Evolutionary conservation across 208 protist genomes (phyloP), one percentile per base, ranked within the genome.

Genomic region (Trypanosoma vivax): DNA sequence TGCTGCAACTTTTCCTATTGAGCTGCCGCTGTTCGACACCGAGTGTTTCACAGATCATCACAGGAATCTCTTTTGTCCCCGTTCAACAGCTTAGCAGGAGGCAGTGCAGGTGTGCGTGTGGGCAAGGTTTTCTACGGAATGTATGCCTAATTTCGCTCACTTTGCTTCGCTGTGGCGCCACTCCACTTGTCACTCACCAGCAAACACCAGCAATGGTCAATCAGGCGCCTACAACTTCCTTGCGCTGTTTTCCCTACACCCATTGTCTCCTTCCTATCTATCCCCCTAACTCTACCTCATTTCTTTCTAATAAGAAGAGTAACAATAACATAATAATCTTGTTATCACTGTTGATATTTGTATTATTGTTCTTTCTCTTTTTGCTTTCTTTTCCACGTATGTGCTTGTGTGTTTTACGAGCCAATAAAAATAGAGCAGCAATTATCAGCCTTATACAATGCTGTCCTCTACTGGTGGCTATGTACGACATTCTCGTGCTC

Each of bases 401-500:
- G 28, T 14, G 3, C 2, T 45, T 37, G 33, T n/a, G 13, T 13
- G 13, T 37, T 37, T 37, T 37, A n/a, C 33, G 33, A n/a, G 13
- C 13, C 10, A n/a, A 37, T n/a, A 37, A n/a, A 37, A 37, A 7
- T 37, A 37, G 10, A 37, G 13, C 13, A 13, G 10, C 13, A 13
- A 7, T 13, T 37, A 13, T 7, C 33, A 37, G 33, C 7, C 33
- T n/a, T n/a, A 13, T 30, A 18, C 0, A 25, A 92, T 92, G 85
- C 40, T 92, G 14, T 89, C 81, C 39, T 78, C 75, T 56, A 84
- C 79, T 0, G 50, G 45, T 11, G 80, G 80, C 14, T 67, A 76
- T 41, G 21, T 51, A 13, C 38, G 48, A 29, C 66, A 52, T 59
- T 79, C 71, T 0, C 60, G 42, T 16, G 47, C 67, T 10, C 62